Conservation (phyloP, 441 rosid species). For the Cnidoscolus chayamansa region DNA sequence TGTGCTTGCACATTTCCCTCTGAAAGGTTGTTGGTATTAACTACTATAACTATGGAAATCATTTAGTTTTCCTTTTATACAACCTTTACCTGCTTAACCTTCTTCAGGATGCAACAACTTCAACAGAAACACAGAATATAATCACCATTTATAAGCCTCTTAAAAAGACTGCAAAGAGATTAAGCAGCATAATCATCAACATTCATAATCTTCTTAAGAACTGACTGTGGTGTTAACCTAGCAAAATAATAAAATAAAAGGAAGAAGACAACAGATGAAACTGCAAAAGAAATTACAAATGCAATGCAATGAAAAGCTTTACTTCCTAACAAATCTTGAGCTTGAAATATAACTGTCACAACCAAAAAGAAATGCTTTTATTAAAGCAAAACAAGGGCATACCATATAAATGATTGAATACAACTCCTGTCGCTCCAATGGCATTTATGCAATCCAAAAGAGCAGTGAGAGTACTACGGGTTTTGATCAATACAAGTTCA, state of each 20-base stretch:
- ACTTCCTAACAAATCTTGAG: not conserved
- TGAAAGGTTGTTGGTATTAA: not conserved
- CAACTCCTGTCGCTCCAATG: conserved; percentile 69
- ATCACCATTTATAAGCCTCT: not conserved
- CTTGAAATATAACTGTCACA: not conserved
- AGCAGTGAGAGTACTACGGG: conserved; percentile 58
- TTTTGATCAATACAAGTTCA: conserved; percentile 60
- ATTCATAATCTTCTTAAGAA: not conserved
- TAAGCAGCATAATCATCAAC: not conserved
- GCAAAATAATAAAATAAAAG: not conserved
- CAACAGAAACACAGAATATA: not conserved
- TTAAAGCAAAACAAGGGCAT: conserved; percentile 15
- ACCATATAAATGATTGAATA: conserved; percentile 89
- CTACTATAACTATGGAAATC: not conserved
- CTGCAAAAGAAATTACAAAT: not conserved
- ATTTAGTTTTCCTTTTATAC: not conserved
- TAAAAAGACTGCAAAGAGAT: not conserved
- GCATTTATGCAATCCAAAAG: conserved; percentile 63
- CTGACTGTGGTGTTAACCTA: not conserved
- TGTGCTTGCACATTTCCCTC: not conserved
- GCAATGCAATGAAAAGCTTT: not conserved
- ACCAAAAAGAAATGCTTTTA: not conserved
- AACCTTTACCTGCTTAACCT: not conserved
- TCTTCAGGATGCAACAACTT: not conserved
- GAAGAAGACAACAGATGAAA: not conserved